Evolutionary conservation across 2,329 filamentous ascomycete species (phyloP), one percentile per base, ranked within the genome.

Genomic region (Aspergillus hortae): DNA sequence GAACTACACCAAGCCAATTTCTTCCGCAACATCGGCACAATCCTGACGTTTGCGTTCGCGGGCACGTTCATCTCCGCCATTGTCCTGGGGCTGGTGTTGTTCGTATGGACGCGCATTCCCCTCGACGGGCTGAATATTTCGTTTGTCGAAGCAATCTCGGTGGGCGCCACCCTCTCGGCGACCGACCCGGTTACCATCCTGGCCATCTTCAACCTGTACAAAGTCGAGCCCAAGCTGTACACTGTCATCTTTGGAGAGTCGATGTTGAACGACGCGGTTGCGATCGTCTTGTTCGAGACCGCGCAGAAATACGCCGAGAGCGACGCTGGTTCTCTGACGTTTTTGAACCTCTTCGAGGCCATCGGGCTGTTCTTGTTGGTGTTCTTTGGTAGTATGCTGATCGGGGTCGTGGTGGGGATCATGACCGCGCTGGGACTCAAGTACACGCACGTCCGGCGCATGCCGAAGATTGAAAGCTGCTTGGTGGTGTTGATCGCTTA

Each of bases 161-260:
- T 99, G 41, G 94, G 94, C 63, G 94, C 94, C 42, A 99, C 94
- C 0, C 82, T 99, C 30, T 97, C 94, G 2, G 94, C 94, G 54
- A 99, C 94, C 1, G 94, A 99, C 67, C 94, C 94, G 0, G 92
- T 99, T 53, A 99, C 94, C 0, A 97, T 99, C 63, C 79, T 99
- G 49, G 94, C 94, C 69, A 99, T 99, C 62, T 99, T 99, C 82
- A 97, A 96, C 72, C 89, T 94, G 1, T 99, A 97, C 82, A 97
- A 97, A 74, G 94, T 99, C 63, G 94, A 99, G 65, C 94, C 94
- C 2, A 97, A 97, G 74, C 82, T 99, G 15, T 99, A 99, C 75
- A 99, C 94, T 27, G 86, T 99, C 69, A 99, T 99, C 61, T 99
- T 99, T 71, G 94, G 94, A 68, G 94, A 99, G 75, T 95, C 92